Base-by-base conservation (phyloP, 2,329 filamentous ascomycete species). In the Sarocladium kiliense region DNA sequence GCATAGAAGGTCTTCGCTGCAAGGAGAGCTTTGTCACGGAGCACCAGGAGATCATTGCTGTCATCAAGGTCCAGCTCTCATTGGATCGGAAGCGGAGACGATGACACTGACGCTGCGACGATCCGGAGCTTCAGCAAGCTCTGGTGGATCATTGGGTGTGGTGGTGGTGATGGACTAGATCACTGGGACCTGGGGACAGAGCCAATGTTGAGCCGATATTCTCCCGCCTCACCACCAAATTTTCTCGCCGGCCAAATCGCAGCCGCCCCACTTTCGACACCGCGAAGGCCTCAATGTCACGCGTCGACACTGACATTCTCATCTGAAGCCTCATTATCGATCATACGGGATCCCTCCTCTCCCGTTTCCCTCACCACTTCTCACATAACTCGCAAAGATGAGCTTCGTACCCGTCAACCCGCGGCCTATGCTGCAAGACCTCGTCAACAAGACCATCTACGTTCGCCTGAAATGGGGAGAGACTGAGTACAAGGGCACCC, bases 401-500 rank as follows among this genome's bases (percentile, higher is more conserved):
- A 72, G 69, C 58, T 95, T 96, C 77, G 87, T 95, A 71, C 94
- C 94, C 60, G 80, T 97, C 68, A 99, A 99, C 81, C 94, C 94
- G 68, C 90, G 93, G 72, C 94, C 94, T 42, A 91, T 97, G 82
- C 88, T 99, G 70, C 91, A 97, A 78, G 86, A 86, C 69, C 86
- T 97, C 60, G 88, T 99, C 74, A 89, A 95, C 77, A 89, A 95
- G 72, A 84, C 93, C 67, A 86, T 99, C 67, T 80, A 92, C 60
- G 88, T 99, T 60, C 90, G 92, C 65, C 82, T 99, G 61, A 99
- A 99, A 82, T 99, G 94, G 94, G 91, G 91, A 64, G 87, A 97
- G 74, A 94, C 91, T 58, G 94, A 99, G 73, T 99, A 99, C 82
- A 95, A 93, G 72, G 94, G 94, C 70, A 84, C 84, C 62, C 84